Percentiles rank a stretch among this genome's conserved stretches.
Evolutionary conservation across 306 rosid genomes (phyloP).

Genomic region (Fragaria vesca): DNA sequence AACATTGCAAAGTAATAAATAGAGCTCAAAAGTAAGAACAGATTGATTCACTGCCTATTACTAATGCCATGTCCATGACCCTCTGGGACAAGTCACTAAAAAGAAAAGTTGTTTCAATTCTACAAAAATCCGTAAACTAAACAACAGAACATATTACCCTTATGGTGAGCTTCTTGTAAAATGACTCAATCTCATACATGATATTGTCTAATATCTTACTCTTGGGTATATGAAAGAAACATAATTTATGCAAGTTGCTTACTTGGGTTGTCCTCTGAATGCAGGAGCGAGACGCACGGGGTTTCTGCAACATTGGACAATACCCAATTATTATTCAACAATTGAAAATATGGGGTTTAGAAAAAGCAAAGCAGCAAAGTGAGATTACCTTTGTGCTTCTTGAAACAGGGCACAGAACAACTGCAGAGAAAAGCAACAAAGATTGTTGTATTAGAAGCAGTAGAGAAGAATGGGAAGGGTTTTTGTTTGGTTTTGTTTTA

Average conservation of each 20-base stretch:
- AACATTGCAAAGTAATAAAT: background rate
- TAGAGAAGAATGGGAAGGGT: background rate
- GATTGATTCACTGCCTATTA: background rate
- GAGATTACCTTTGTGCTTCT: slow-evolving; percentile 73
- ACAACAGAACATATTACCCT: too few species aligned
- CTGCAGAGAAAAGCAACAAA: slow-evolving; percentile 31
- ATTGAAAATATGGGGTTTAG: background rate
- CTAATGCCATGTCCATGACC: too few species aligned
- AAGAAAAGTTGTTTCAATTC: too few species aligned
- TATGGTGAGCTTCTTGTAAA: background rate
- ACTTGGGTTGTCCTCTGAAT: background rate
- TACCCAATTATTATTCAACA: background rate
- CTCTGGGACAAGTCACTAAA: too few species aligned
- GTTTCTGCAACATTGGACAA: background rate
- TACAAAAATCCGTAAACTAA: too few species aligned
- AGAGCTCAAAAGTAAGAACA: background rate
- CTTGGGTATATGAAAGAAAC: background rate
- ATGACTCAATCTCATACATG: background rate
- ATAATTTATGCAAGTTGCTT: background rate
- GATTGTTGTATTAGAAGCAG: background rate
- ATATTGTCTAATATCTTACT: background rate
- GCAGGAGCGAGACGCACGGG: background rate
- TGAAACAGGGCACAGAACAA: slow-evolving; percentile 76
- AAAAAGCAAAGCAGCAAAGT: background rate
- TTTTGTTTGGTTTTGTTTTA: background rate